phyloP scores from a whole-genome alignment of 768 basidiomycete genomes.

The Pleurotus citrinopileatus region DNA sequence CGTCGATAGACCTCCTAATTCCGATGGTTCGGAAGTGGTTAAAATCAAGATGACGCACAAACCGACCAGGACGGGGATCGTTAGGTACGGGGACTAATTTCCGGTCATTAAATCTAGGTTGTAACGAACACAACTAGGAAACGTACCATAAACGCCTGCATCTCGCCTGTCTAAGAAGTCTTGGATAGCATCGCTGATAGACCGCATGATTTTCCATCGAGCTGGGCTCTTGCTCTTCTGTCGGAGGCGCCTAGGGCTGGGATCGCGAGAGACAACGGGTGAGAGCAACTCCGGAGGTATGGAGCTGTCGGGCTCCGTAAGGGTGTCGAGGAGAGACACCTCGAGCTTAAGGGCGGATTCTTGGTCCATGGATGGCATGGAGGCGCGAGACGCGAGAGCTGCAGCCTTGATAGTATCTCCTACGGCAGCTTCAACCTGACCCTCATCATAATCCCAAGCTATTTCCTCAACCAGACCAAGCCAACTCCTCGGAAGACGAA shows the following conservation, averaged over 20 bases:
- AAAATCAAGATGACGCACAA: conserved; percentile 87
- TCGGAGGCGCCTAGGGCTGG: conserved; percentile 73
- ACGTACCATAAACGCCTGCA: conserved; percentile 72
- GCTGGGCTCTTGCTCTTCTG: conserved; percentile 79
- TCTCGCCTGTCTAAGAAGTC: conserved; percentile 59
- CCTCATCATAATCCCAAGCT: conserved; percentile 67
- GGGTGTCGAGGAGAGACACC: conserved; percentile 54
- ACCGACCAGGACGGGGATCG: conserved; percentile 75
- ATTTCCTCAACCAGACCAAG: conserved; percentile 79
- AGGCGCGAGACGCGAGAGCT: conserved; percentile 45
- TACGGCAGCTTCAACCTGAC: conserved; percentile 33
- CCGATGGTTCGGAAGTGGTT: conserved; percentile 97
- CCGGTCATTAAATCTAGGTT: not conserved
- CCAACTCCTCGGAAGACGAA: conserved; percentile 83
- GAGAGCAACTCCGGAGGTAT: conserved; percentile 76
- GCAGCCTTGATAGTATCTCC: conserved; percentile 67
- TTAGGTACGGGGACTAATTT: conserved; percentile 60
- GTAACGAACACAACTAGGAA: not conserved
- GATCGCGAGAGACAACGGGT: conserved; percentile 79
- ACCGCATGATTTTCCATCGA: conserved; percentile 78
- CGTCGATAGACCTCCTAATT: conserved; percentile 89
- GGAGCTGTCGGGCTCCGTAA: conserved; percentile 60
- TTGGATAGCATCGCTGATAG: conserved; percentile 77
- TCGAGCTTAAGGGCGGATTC: conserved; percentile 52
- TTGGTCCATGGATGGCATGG: conserved; percentile 26